Evolutionary conservation across 2,329 filamentous ascomycete genomes (phyloP).

Genomic region (Aspergillus sp.): DNA sequence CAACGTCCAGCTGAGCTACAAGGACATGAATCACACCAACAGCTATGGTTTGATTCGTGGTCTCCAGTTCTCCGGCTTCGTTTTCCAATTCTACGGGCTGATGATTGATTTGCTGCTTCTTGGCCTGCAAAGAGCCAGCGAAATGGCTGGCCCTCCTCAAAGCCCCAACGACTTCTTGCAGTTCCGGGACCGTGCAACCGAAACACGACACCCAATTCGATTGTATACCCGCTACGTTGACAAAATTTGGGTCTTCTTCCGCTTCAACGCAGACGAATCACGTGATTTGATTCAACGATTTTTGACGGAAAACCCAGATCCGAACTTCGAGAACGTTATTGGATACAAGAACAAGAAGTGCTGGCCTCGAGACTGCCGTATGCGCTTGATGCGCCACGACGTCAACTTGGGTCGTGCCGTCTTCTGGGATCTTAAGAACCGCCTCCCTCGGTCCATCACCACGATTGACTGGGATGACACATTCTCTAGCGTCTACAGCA

Average conservation of each 20-base stretch:
- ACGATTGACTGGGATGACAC: constrained; percentile 99
- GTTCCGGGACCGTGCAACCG: constrained; percentile 89
- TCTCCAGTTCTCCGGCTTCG: constrained; percentile 95
- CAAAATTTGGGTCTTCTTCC: constrained; percentile 96
- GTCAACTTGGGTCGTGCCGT: constrained; percentile 96
- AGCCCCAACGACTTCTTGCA: constrained; percentile 97
- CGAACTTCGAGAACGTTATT: constrained; percentile 98
- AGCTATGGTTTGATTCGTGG: constrained; percentile 98
- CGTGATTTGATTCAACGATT: constrained; percentile 95
- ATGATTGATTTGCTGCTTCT: constrained; percentile 91
- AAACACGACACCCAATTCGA: constrained; percentile 90
- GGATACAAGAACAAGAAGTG: constrained; percentile 99
- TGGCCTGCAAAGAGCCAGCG: constrained; percentile 92
- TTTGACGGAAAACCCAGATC: constrained; percentile 95
- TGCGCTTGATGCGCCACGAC: constrained; percentile 98
- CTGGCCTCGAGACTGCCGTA: constrained; percentile 95
- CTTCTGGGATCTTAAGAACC: constrained; percentile 99
- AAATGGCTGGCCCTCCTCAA: constrained; percentile 91
- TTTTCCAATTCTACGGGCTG: constrained; percentile 97
- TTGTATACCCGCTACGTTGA: constrained; percentile 98
- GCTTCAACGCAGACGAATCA: constrained; percentile 91
- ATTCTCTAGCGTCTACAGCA: constrained; percentile 95
- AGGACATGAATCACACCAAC: constrained; percentile 99
- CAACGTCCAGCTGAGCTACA: constrained; percentile 98
- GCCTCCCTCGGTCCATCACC: constrained; percentile 87